A percentile compares a stretch with the other conserved stretches of the same genome.
Conservation (phyloP, 306 rosid species). For the Herpetospermum pedunculosum region DNA sequence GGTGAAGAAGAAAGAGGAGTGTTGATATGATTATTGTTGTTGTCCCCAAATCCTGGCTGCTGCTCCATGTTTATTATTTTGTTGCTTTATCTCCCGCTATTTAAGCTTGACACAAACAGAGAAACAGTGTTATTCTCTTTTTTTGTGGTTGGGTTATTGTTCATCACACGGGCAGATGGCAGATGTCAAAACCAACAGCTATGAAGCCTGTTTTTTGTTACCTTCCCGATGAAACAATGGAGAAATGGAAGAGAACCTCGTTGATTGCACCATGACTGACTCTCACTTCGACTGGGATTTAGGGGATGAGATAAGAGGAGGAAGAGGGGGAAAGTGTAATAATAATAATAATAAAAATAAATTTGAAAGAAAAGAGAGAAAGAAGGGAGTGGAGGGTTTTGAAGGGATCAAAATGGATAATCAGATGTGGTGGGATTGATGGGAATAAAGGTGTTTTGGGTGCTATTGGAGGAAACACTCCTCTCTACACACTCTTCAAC, state of each 20-base stretch:
- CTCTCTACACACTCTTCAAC: not conserved
- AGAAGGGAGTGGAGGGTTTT: not conserved
- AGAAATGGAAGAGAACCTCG: not conserved
- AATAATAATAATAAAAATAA: too few relatives aligned
- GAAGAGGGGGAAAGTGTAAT: not conserved
- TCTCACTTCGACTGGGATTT: not conserved
- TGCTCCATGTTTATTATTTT: conserved; percentile 4
- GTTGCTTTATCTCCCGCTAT: conserved; percentile 22
- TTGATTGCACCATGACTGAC: not conserved
- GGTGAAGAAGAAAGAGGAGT: too few relatives aligned
- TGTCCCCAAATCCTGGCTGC: conserved; percentile 44
- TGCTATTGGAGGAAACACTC: conserved; percentile 9
- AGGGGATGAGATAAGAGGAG: not conserved
- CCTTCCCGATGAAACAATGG: conserved; percentile 58
- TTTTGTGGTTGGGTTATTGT: not conserved
- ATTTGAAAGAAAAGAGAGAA: too few relatives aligned
- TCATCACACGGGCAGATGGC: not conserved
- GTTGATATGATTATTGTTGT: conserved; percentile 18
- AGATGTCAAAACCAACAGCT: not conserved
- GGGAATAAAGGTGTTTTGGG: conserved; percentile 11
- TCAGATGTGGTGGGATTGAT: conserved; percentile 13
- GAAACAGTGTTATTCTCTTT: not conserved
- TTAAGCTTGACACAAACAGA: conserved; percentile 24
- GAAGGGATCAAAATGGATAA: not conserved
- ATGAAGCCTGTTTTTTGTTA: too few relatives aligned